phyloP scores from a whole-genome alignment of 306 rosid genomes.

The Fragaria nilgerrensis region DNA sequence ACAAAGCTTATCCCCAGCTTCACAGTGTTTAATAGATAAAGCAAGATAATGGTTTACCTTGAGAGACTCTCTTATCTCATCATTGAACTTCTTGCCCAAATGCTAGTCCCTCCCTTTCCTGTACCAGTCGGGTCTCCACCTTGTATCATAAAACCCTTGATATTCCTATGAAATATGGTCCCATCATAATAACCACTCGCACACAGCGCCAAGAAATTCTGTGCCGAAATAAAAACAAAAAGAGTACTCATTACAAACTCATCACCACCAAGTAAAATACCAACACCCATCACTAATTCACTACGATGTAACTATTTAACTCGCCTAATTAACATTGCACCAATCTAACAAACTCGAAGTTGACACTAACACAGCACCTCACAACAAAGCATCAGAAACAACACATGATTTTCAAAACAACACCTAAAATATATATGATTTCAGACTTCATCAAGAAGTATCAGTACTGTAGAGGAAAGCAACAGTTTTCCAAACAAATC shows the following conservation, averaged over 20 bases:
- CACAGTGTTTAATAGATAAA: no score
- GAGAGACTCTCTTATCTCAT: slow-evolving; percentile 86
- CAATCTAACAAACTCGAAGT: slow-evolving; percentile 6
- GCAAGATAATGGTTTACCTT: no score
- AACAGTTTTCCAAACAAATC: neutral
- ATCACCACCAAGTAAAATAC: neutral
- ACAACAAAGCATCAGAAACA: neutral
- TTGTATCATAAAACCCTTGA: slow-evolving; percentile 97
- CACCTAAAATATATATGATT: no score
- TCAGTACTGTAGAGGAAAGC: neutral
- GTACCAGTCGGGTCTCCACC: slow-evolving; percentile 99
- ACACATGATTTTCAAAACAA: neutral
- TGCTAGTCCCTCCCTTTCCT: slow-evolving; percentile 90
- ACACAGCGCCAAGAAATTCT: slow-evolving; percentile 83
- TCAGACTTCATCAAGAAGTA: no score
- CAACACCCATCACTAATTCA: neutral
- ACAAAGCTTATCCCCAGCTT: no score
- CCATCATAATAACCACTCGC: slow-evolving; percentile 91
- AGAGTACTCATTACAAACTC: slow-evolving; percentile 10
- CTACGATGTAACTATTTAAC: neutral
- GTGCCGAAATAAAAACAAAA: slow-evolving; percentile 24
- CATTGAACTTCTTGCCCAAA: slow-evolving; percentile 93
- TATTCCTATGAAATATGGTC: slow-evolving; percentile 91
- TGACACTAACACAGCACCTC: neutral
- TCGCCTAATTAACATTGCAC: neutral